Evolutionary conservation across 2,329 filamentous ascomycete genomes (phyloP), one percentile per base, ranked within the genome.

Genomic region (Sarocladium strictum): DNA sequence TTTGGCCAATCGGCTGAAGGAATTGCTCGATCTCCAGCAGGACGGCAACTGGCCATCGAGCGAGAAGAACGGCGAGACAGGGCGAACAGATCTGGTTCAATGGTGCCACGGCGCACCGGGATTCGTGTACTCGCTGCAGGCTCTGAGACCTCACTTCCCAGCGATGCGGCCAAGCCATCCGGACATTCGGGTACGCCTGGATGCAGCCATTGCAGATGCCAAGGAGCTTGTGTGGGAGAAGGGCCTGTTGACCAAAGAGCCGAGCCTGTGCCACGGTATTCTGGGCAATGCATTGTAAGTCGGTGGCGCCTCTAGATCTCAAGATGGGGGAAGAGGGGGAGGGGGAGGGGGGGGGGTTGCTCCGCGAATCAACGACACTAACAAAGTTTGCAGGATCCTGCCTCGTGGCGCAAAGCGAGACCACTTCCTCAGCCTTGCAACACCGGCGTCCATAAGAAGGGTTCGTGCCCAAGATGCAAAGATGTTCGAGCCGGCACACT

Each of bases 91-190:
- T 40, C 69, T 84, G 6, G 77, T 87, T 6, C 84, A 87, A 62
- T 84, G 85, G 67, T 88, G 84, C 62, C 85, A 87, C 61, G 85
- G 85, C 2, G 82, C 81, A 0, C 80, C 85, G 2, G 85, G 85
- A 0, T 77, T 86, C 21, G 69, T 86, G 9, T 69, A 78, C 29
- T 84, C 81, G 5, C 72, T 89, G 9, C 61, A 76, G 3, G 77
- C 79, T 1, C 73, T 88, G 53, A 71, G 73, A 51, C 71, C 75
- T 7, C 73, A 79, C 63, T 87, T 85, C 56, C 78, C 81, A 0
- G 70, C 69, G 1, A 69, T 86, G 7, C 26, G 50, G 19, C 33
- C 50, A 7, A 40, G 35, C 14, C 66, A 75, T 23, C 70, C 73
- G 0, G 74, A 74, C 45, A 53, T 53, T 4, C 50, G 32, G 19